A percentile compares a stretch with the other conserved stretches of the same genome.
Evolutionary conservation across 129 eudicot genomes (phyloP).

Genomic region (Centella asiatica): DNA sequence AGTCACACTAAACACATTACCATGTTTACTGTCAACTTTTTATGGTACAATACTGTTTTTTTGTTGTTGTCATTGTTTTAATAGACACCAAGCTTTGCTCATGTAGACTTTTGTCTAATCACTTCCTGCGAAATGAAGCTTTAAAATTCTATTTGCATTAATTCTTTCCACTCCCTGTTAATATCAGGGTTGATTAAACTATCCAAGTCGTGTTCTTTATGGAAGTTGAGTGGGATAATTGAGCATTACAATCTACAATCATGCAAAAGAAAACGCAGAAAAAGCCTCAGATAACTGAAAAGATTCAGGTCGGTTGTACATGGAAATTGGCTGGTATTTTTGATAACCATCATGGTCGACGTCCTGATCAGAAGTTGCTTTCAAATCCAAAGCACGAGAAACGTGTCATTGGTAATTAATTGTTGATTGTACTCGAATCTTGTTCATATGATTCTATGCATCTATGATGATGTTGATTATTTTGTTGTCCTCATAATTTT

Average conservation of each 20-base stretch:
- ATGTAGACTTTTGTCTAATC: too few relatives aligned
- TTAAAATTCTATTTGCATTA: not conserved
- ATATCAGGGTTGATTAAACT: not conserved
- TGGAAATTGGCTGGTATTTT: constrained; percentile 28
- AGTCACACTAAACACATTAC: not conserved
- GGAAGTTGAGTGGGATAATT: constrained; percentile 18
- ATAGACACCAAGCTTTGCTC: too few relatives aligned
- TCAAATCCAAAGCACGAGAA: constrained; percentile 15
- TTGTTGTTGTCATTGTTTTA: too few relatives aligned
- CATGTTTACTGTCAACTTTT: not conserved
- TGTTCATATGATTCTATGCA: too few relatives aligned
- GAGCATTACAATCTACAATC: constrained; percentile 9
- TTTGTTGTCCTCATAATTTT: not conserved
- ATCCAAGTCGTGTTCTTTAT: constrained; percentile 10
- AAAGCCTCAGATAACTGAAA: constrained; percentile 19
- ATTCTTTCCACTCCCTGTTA: too few relatives aligned
- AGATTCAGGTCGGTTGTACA: constrained; percentile 24
- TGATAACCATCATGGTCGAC: constrained; percentile 27
- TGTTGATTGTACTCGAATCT: not conserved
- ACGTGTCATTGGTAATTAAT: constrained; percentile 19
- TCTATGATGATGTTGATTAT: too few relatives aligned
- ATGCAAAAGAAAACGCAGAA: constrained; percentile 30
- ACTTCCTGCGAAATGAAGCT: too few relatives aligned
- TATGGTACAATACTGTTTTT: not conserved
- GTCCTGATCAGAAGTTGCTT: constrained; percentile 23